Conservation (phyloP, 1,284 basidiomycete genomes). For the Apiotrichum gamsii region DNA sequence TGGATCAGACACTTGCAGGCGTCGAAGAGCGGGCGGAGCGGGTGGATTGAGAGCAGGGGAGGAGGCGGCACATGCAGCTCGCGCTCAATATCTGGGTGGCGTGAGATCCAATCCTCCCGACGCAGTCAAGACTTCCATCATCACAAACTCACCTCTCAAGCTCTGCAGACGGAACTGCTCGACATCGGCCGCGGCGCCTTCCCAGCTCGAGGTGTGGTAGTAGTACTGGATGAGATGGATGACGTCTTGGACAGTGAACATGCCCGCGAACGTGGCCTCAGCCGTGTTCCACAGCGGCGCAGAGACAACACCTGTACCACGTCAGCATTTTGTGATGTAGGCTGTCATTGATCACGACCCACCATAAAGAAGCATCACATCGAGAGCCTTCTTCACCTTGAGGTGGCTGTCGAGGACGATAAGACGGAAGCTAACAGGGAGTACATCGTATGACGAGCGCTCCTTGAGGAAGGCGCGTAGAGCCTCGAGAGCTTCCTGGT, state of each 20-base stretch:
- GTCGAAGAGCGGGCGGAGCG: constrained; percentile 79
- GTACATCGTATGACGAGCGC: constrained; percentile 86
- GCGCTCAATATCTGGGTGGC: constrained; percentile 76
- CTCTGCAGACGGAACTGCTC: constrained; percentile 89
- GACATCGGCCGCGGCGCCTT: constrained; percentile 81
- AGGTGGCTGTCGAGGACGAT: constrained; percentile 94
- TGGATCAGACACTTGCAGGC: constrained; percentile 86
- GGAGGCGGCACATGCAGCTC: constrained; percentile 87
- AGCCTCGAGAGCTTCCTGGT: constrained; percentile 66
- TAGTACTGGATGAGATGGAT: constrained; percentile 97
- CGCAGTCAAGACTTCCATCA: too few relatives aligned
- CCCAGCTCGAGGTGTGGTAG: constrained; percentile 77
- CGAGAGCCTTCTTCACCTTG: constrained; percentile 85
- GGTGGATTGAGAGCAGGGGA: constrained; percentile 83
- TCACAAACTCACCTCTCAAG: constrained; percentile 65
- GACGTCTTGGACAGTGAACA: constrained; percentile 93
- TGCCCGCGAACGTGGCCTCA: constrained; percentile 77
- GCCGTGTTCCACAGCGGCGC: constrained; percentile 98
- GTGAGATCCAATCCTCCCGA: not conserved
- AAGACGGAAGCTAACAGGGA: constrained; percentile 90
- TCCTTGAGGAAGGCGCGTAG: constrained; percentile 79
- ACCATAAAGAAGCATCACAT: constrained; percentile 85
- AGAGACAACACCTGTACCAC: constrained; percentile 91
- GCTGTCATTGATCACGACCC: constrained; percentile 22
- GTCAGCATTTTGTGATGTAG: too few relatives aligned